Evolutionary conservation across 2,329 filamentous ascomycete species (phyloP), one percentile per base, ranked within the genome.

Genomic region (Exophiala sp.): DNA sequence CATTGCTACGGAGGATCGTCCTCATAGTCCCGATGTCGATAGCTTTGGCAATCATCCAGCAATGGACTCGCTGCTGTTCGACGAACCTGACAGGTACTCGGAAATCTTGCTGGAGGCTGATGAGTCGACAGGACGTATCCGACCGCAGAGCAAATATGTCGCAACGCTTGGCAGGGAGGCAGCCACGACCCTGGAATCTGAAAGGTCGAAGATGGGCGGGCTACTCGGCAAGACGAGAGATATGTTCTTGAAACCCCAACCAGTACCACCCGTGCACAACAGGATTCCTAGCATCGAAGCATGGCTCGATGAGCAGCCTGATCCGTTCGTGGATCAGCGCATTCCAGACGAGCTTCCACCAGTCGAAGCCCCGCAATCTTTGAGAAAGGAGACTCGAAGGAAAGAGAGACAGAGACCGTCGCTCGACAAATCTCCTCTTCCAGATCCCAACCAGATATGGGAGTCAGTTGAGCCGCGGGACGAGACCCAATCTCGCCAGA

Each of bases 261-360:
- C 65, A 12, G 62, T 70, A 24, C 62, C 66, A 10, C 68, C 72
- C 1, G 66, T 68, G 45, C 72, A 73, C 18, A 69, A 72, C 16
- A 75, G 75, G 42, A 71, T 77, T 11, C 75, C 76, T 48, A 80
- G 81, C 44, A 78, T 86, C 21, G 80, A 85, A 66, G 79, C 81
- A 45, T 86, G 83, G 83, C 74, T 86, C 5, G 77, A 76, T 2
- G 72, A 72, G 48, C 82, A 80, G 2, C 73, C 77, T 7, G 80
- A 83, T 65, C 78, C 80, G 2, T 81, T 83, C 54, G 56, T 75
- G 44, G 77, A 80, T n/a, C 65, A 65, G 18, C 60, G 65, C 32
- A 62, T 24, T 38, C 11, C 11, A 21, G 52, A 41, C 12, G 47
- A 58, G 18, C 43, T 65, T 18, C 61, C 63, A 3, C 63, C 65